These are phyloP conservation scores for Haematococcus lacustris DNA, from an alignment of 139 green algal species.

Conservation along the genomic window DNA sequence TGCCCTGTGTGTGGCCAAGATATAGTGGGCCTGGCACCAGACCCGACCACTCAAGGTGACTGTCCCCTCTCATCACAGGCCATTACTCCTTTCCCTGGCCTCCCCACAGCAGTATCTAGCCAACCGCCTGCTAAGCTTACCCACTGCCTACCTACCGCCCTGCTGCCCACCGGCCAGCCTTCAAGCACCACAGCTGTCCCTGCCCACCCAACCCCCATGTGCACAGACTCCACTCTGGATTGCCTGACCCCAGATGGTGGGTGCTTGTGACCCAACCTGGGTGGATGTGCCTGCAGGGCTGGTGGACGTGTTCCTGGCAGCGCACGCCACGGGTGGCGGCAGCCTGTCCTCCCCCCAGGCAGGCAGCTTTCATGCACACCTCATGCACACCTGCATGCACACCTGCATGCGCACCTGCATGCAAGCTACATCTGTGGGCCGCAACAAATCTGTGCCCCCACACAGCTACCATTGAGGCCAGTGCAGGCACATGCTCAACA, in stretches of 20 bases:
- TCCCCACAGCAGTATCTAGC: not conserved
- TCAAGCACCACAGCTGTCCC: not conserved
- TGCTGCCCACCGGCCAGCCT: not conserved
- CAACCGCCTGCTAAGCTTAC: not conserved
- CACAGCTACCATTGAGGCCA: not conserved
- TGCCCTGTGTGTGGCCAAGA: constrained; percentile 49
- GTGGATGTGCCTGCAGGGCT: not conserved
- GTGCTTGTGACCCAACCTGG: too few species aligned
- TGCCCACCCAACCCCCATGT: not conserved
- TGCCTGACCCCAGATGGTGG: too few species aligned
- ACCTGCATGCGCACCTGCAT: not conserved
- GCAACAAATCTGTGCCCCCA: too few species aligned
- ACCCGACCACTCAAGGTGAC: constrained; percentile 26
- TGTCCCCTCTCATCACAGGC: not conserved
- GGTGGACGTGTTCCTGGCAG: constrained; percentile 4
- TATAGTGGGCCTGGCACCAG: constrained; percentile 19
- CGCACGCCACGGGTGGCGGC: not conserved
- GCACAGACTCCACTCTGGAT: not conserved
- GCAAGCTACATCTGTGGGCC: not conserved
- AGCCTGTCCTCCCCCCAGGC: not conserved
- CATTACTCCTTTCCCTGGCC: not conserved
- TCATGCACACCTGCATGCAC: not conserved
- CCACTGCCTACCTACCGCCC: not conserved
- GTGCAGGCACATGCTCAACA: not conserved
- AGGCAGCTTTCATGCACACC: not conserved